phyloP scores from a whole-genome alignment of 2,329 filamentous ascomycete genomes.

The Verticillium zaregamsianum region DNA sequence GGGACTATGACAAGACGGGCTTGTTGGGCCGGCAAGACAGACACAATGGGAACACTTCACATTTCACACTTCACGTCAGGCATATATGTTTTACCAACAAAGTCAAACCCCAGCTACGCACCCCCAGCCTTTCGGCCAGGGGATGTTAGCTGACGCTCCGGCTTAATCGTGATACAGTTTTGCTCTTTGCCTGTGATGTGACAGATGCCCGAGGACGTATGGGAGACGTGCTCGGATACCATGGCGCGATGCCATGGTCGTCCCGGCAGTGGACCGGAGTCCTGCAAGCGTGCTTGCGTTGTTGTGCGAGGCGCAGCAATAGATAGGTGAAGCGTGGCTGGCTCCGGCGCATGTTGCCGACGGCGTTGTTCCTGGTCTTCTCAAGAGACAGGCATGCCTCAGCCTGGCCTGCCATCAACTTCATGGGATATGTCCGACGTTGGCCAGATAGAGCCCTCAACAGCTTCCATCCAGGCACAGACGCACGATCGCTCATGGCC shows the following conservation, averaged over 20 bases:
- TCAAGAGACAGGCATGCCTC: no score
- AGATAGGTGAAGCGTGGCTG: no score
- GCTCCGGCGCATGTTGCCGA: no score
- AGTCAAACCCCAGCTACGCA: constrained; percentile 96
- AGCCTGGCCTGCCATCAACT: background rate
- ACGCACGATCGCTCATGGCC: no score
- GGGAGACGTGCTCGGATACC: constrained; percentile 59
- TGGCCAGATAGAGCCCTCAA: no score
- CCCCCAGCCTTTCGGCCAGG: constrained; percentile 69
- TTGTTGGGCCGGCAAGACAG: background rate
- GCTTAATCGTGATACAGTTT: constrained; percentile 90
- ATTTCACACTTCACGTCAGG: background rate
- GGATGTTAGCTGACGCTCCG: constrained; percentile 90
- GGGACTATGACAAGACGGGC: background rate
- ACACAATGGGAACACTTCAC: background rate
- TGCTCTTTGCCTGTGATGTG: constrained; percentile 71
- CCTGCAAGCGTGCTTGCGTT: background rate
- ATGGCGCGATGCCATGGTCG: constrained; percentile 46
- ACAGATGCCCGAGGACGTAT: constrained; percentile 81
- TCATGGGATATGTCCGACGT: background rate
- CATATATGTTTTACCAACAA: constrained; percentile 75
- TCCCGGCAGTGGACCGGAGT: constrained; percentile 40
- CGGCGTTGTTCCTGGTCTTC: no score
- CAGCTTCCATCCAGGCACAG: no score
- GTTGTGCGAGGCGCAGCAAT: background rate